A percentile compares a stretch with the other conserved stretches of the same genome.
Evolutionary conservation across 2,329 filamentous ascomycete species (phyloP).

Genomic region (Aureobasidium namibiae): DNA sequence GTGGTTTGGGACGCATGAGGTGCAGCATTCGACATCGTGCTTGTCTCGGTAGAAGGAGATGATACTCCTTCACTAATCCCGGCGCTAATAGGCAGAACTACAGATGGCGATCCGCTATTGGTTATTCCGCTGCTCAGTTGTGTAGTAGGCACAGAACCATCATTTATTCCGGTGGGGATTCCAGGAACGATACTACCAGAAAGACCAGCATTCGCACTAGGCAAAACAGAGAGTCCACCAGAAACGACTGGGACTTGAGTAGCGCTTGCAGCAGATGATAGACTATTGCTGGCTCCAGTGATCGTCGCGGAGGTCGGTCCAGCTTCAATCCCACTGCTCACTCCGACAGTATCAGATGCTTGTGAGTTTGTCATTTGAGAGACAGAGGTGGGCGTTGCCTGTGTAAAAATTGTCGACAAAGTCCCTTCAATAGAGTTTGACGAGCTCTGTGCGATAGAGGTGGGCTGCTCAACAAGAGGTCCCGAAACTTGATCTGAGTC

Average conservation of each 20-base stretch:
- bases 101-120: neutral
- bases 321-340: neutral
- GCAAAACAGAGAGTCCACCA: too few relatives aligned
- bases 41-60: neutral
- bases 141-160: neutral
- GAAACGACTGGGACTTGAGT: too few relatives aligned
- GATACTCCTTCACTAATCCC: neutral
- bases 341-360: neutral
- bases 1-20: neutral
- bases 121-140: neutral
- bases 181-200: too few relatives aligned
- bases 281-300: neutral
- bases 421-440: too few relatives aligned
- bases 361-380: neutral
- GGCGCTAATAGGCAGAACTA: neutral
- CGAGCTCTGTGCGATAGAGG: too few relatives aligned
- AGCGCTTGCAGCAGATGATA: neutral
- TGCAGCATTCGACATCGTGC: neutral
- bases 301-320: too few relatives aligned
- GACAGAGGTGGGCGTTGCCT: neutral
- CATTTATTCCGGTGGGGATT: too few relatives aligned
- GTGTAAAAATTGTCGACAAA: neutral
- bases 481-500: too few relatives aligned
- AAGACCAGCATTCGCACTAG: too few relatives aligned
- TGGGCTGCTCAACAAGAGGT: too few relatives aligned